phyloP scores from a whole-genome alignment of 768 basidiomycete species.

The Phlegmacium glaucopus region DNA sequence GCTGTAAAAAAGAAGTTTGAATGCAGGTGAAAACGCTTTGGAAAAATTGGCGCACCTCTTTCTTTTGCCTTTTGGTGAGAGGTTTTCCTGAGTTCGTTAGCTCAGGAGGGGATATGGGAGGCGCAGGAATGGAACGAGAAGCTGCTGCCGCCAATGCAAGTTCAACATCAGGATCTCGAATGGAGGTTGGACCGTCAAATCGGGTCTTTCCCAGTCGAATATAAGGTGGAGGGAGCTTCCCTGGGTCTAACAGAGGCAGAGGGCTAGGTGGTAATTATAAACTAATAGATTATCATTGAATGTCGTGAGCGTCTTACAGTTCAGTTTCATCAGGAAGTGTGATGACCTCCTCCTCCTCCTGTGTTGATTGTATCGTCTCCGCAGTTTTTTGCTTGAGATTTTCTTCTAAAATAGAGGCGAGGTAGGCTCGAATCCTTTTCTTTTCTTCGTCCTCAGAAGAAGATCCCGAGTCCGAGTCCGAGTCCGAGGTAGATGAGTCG shows the following conservation, averaged over 20 bases:
- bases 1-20: conserved; percentile 36
- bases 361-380: conserved; percentile 14
- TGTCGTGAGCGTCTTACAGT: conserved; percentile 25
- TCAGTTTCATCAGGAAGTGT: conserved; percentile 36
- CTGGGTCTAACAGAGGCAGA: conserved; percentile 65
- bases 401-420: conserved; percentile 60
- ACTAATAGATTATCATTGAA: neutral
- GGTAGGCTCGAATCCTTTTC: conserved; percentile 54
- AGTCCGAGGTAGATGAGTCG: conserved; percentile 29
- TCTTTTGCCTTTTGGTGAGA: conserved; percentile 69
- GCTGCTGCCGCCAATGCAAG: conserved; percentile 49
- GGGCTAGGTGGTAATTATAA: conserved; percentile 32
- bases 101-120: conserved; percentile 61
- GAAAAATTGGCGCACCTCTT: conserved; percentile 47
- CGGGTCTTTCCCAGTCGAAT: conserved; percentile 48
- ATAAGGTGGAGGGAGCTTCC: conserved; percentile 60
- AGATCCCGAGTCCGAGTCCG: conserved; percentile 35
- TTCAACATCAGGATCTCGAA: conserved; percentile 64
- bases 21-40: neutral
- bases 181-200: conserved; percentile 39
- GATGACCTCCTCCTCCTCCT: conserved; percentile 53
- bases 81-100: conserved; percentile 59
- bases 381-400: conserved; percentile 46
- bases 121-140: conserved; percentile 46
- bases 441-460: conserved; percentile 40